phyloP scores from a whole-genome alignment of 495 filamentous ascomycete genomes.

The Penicillium desertorum region DNA sequence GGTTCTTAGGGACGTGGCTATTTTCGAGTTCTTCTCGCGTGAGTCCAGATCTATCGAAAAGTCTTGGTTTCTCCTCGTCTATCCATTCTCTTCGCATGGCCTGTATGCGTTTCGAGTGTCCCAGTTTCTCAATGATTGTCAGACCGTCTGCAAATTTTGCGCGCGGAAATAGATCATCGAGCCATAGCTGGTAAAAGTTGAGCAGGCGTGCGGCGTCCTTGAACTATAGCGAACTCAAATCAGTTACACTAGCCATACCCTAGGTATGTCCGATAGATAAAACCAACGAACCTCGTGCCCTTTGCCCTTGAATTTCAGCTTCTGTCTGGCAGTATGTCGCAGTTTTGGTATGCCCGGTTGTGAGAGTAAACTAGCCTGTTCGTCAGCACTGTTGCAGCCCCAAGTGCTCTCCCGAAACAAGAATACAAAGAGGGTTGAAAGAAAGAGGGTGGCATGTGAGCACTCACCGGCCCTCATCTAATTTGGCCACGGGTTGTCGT shows the following conservation, averaged over 20 bases:
- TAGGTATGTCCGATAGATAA: not conserved
- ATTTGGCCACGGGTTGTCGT: slow-evolving; percentile 72
- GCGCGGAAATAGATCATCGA: slow-evolving; percentile 92
- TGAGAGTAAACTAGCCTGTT: slow-evolving; percentile 63
- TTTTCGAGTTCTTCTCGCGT: slow-evolving; percentile 3
- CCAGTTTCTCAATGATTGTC: slow-evolving; percentile 88
- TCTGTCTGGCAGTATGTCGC: slow-evolving; percentile 64
- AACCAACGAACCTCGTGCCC: slow-evolving; percentile 74
- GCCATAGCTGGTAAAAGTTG: slow-evolving; percentile 92
- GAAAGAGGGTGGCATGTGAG: not conserved
- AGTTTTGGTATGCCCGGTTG: slow-evolving; percentile 81
- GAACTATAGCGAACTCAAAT: slow-evolving; percentile 55
- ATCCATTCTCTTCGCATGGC: slow-evolving; percentile 83
- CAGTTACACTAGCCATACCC: slow-evolving; percentile 1
- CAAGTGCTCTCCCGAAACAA: not conserved
- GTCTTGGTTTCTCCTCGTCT: slow-evolving; percentile 57
- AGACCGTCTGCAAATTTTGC: slow-evolving; percentile 91
- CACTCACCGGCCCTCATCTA: slow-evolving; percentile 76
- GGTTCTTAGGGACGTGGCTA: slow-evolving; percentile 1
- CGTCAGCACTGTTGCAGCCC: not conserved
- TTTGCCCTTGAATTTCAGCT: slow-evolving; percentile 84
- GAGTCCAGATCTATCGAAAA: slow-evolving; percentile 8
- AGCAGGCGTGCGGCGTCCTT: slow-evolving; percentile 79
- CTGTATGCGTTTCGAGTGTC: slow-evolving; percentile 75
- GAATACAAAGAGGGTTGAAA: not conserved